Evolutionary conservation across 495 filamentous ascomycete genomes (phyloP), one percentile per base, ranked within the genome.

Genomic region (Rostrohypoxylon terebratum): DNA sequence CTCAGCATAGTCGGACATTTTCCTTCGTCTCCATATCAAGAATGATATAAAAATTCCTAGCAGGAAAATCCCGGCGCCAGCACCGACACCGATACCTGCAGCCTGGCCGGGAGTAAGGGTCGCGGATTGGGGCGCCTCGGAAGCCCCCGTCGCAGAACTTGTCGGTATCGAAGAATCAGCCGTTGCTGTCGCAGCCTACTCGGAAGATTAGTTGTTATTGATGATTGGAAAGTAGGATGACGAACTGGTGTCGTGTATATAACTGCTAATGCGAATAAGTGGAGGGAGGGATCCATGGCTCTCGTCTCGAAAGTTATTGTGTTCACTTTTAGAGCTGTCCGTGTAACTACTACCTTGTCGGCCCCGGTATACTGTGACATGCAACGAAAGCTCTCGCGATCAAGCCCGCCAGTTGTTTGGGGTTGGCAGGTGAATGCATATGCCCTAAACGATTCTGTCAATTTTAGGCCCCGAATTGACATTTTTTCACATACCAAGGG

Each of bases 241-340:
- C 77, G 50, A 28, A 77, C 75, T 68, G 69, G 73, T 50, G 67
- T 74, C 7, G 68, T 67, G 59, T 73, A 76, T 14, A 74, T 50
- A 45, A 78, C 36, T 13, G 66, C 75, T 18, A 79, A 36, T 7
- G 75, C 75, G 50, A 72, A 75, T 28, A 77, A 48, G 44, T 78
- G 77, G 11, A 73, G 34, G 9, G 65, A 53, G 0, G 68, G 66
- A n/a, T 21, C 25, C 28, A 33, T 48, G 34, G 57, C 65, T 44
- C 66, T 63, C 36, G 63, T 33, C 53, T 47, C 67, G 0, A 70
- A 40, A 3, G 23, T 36, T 13, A 67, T 34, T 0, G 73, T 68
- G 59, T 74, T 76, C 10, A 36, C 0, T 28, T 3, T 38, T 14
- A 79, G 34, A 31, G 44, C 51, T 9, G 69, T 73, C 36, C 54